Percentiles rank a stretch among this genome's conserved stretches.
Conservation (phyloP, 2,329 filamentous ascomycete genomes). For the Phaeosphaeria sp. region DNA sequence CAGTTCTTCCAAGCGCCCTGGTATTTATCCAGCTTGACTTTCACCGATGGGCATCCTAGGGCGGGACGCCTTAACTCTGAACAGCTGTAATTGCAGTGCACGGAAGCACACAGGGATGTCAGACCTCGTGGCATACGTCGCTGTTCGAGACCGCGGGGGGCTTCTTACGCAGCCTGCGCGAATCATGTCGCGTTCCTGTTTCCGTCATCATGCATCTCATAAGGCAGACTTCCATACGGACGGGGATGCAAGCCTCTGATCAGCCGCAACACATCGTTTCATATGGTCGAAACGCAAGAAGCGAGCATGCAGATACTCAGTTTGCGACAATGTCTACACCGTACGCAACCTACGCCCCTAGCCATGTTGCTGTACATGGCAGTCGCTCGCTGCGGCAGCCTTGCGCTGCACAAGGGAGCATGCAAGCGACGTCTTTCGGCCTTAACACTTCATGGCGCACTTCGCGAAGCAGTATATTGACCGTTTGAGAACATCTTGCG, state of each 20-base stretch:
- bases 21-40: conserved; percentile 15
- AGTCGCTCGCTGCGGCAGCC: not conserved
- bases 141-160: conserved; percentile 24
- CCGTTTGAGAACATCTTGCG: conserved; percentile 12
- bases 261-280: conserved; percentile 18
- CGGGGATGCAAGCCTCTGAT: conserved; percentile 12
- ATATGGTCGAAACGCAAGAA: conserved; percentile 17
- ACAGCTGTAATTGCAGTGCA: conserved; percentile 15
- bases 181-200: conserved; percentile 17
- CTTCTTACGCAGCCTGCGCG: conserved; percentile 19
- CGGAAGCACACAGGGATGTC: conserved; percentile 14
- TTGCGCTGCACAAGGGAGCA: conserved; percentile 1
- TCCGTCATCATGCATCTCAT: conserved; percentile 33
- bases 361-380: not conserved
- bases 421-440: conserved; percentile 7
- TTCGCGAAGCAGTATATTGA: conserved; percentile 12
- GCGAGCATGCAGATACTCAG: conserved; percentile 18
- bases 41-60: conserved; percentile 19
- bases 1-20: conserved; percentile 22
- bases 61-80: conserved; percentile 20
- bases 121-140: conserved; percentile 33
- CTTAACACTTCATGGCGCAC: conserved; percentile 9
- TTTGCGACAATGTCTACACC: conserved; percentile 1
- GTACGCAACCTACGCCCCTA: not conserved
- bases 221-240: conserved; percentile 25